phyloP scores from a whole-genome alignment of 306 rosid genomes.

The Argentina anserina region DNA sequence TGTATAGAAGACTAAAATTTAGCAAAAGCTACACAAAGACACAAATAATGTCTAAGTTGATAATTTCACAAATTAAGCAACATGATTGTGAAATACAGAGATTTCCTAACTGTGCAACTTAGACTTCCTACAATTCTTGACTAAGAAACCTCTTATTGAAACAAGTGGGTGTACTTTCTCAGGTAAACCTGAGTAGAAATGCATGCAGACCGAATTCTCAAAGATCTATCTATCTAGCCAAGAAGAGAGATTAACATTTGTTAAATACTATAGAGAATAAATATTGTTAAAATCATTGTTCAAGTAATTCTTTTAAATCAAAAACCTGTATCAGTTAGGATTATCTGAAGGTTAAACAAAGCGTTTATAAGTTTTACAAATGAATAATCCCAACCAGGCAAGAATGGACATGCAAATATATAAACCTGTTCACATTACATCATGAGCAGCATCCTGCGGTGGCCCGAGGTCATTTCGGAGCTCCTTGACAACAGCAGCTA shows the following conservation, averaged over 20 bases:
- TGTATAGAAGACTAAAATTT: background rate
- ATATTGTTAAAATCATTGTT: background rate
- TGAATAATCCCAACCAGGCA: background rate
- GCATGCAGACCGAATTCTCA: background rate
- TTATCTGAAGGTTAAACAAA: background rate
- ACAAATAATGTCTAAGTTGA: background rate
- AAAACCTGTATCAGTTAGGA: background rate
- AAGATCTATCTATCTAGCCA: background rate
- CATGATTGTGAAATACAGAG: background rate
- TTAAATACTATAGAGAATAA: background rate
- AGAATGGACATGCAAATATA: background rate
- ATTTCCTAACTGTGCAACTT: background rate
- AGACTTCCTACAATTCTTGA: background rate
- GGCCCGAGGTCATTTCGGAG: conserved; percentile 21
- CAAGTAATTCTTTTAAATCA: background rate
- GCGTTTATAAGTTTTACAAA: background rate
- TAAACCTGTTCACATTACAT: background rate
- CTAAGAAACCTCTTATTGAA: background rate
- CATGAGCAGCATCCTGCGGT: background rate
- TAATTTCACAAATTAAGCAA: background rate
- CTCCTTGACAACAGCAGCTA: conserved; percentile 75
- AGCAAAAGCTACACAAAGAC: background rate
- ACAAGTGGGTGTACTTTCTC: background rate
- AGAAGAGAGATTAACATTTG: background rate
- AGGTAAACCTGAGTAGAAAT: background rate